These are phyloP conservation scores for Voacanga thouarsii DNA, from an alignment of 257 asterid species.

Conservation along the genomic window DNA sequence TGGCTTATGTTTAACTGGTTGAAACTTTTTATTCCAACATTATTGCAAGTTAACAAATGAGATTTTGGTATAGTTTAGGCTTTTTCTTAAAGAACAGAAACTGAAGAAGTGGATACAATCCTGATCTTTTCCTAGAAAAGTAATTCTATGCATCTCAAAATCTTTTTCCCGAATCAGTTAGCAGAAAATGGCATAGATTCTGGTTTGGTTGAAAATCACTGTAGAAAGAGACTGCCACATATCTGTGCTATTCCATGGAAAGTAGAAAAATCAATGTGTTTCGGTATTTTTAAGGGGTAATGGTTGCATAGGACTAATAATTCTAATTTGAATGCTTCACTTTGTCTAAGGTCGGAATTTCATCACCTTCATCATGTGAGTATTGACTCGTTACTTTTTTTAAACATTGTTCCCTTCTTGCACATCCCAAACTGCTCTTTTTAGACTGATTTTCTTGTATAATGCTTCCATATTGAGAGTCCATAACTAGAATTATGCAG, in stretches of 20 bases:
- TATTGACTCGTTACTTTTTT: not conserved
- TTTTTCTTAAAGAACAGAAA: too few species aligned
- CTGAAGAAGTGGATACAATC: not conserved
- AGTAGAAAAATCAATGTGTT: not conserved
- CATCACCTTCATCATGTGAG: not conserved
- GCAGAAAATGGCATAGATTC: not conserved
- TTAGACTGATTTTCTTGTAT: not conserved
- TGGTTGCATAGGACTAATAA: not conserved
- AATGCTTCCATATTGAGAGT: not conserved
- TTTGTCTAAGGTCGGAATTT: not conserved
- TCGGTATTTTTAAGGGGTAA: not conserved
- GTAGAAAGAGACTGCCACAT: not conserved
- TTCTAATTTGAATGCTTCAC: not conserved
- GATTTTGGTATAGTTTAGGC: too few species aligned
- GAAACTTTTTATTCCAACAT: not conserved
- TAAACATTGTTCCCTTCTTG: not conserved
- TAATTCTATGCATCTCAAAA: not conserved
- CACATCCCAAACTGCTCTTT: not conserved
- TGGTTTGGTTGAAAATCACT: not conserved
- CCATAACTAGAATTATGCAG: not conserved
- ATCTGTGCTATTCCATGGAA: not conserved
- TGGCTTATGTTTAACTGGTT: not conserved
- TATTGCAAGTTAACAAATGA: too few species aligned
- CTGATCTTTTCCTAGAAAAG: not conserved
- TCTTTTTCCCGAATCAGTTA: not conserved